Conservation (phyloP, 1,284 basidiomycete species). For the Pseudozyma tsukubaensis region DNA sequence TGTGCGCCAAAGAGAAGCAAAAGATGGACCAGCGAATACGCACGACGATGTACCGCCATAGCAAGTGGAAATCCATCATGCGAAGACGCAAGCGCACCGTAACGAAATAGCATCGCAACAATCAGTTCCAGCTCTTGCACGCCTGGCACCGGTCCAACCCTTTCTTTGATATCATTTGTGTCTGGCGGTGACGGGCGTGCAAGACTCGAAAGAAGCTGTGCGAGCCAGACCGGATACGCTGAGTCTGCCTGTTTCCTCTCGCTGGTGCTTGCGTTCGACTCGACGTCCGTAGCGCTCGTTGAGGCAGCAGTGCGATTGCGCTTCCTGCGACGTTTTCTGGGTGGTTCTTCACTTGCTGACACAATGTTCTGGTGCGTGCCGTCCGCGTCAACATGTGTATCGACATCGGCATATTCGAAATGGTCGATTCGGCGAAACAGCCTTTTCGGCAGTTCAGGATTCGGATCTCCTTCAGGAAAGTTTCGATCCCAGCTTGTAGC, state of each 20-base stretch:
- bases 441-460: constrained; percentile 36
- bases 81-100: constrained; percentile 26
- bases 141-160: constrained; percentile 19
- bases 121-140: constrained; percentile 18
- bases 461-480: no score
- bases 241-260: neutral
- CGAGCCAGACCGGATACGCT: constrained; percentile 2
- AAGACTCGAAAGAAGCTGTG: constrained; percentile 2
- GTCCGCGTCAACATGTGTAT: neutral
- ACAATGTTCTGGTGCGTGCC: neutral
- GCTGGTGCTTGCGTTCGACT: neutral
- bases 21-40: constrained; percentile 26
- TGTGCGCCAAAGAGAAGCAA: constrained; percentile 34
- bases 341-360: neutral
- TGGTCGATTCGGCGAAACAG: constrained; percentile 34
- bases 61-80: constrained; percentile 42
- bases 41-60: constrained; percentile 37
- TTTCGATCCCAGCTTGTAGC: no score
- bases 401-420: neutral
- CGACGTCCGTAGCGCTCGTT: neutral
- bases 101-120: constrained; percentile 15
- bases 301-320: constrained; percentile 3
- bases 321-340: constrained; percentile 13
- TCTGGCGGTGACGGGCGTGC: neutral
- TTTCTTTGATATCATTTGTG: neutral